These are phyloP conservation scores for Fusarium sp. DNA, from an alignment of 2,329 filamentous ascomycete species.

Conservation along the genomic window DNA sequence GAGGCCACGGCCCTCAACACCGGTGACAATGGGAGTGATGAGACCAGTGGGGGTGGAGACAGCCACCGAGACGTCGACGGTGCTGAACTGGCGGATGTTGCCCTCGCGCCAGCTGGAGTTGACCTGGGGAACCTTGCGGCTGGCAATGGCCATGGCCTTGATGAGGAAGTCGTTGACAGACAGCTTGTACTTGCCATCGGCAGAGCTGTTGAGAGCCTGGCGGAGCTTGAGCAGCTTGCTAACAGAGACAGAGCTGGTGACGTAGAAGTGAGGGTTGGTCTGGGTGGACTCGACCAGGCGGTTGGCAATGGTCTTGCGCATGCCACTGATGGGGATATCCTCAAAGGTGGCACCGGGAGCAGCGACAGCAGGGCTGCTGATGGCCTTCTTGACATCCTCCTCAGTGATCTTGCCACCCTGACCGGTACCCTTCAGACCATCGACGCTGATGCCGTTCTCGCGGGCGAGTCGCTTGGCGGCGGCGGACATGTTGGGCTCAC, in stretches of 20 bases:
- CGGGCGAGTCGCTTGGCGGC: slow-evolving; percentile 85
- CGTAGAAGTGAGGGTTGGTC: slow-evolving; percentile 98
- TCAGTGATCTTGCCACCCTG: slow-evolving; percentile 89
- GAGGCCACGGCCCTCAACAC: slow-evolving; percentile 87
- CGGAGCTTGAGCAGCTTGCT: slow-evolving; percentile 96
- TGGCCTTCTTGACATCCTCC: slow-evolving; percentile 91
- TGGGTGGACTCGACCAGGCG: slow-evolving; percentile 89
- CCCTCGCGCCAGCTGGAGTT: slow-evolving; percentile 96
- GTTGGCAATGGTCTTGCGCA: slow-evolving; percentile 98
- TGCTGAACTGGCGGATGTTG: slow-evolving; percentile 92
- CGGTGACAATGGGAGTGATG: slow-evolving; percentile 97
- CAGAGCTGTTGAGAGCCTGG: slow-evolving; percentile 87
- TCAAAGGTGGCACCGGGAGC: slow-evolving; percentile 77
- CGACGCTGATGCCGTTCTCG: slow-evolving; percentile 84
- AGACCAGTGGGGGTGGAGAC: slow-evolving; percentile 93
- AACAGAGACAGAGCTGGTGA: slow-evolving; percentile 90
- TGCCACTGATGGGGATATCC: slow-evolving; percentile 86
- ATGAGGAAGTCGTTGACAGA: slow-evolving; percentile 99
- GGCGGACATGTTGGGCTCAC: slow-evolving; percentile 78
- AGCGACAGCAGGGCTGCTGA: slow-evolving; percentile 66
- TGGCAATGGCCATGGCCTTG: slow-evolving; percentile 91
- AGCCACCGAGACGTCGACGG: slow-evolving; percentile 94
- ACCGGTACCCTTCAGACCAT: slow-evolving; percentile 87
- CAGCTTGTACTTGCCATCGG: slow-evolving; percentile 96
- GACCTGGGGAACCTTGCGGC: slow-evolving; percentile 92